Evolutionary conservation across 768 basidiomycete genomes (phyloP).

Genomic region (Tricholoma sp.): DNA sequence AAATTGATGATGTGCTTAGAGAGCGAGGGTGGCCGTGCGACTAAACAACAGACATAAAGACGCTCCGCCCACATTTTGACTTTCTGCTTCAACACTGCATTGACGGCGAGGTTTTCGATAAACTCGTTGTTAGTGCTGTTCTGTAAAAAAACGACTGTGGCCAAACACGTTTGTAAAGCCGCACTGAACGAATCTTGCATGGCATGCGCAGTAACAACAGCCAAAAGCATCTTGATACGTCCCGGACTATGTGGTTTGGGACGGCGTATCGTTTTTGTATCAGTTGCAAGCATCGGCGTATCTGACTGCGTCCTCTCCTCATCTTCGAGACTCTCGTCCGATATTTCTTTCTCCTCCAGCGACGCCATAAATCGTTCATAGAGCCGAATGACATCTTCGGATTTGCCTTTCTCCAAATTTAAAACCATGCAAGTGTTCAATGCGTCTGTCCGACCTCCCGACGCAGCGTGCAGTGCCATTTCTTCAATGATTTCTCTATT

Average conservation of each 20-base stretch:
- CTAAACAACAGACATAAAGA: slow-evolving; percentile 45
- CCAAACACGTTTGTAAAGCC: slow-evolving; percentile 43
- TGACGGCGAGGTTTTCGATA: slow-evolving; percentile 29
- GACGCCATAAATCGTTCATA: slow-evolving; percentile 33
- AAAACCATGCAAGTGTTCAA: slow-evolving; percentile 46
- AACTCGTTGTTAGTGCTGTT: slow-evolving; percentile 31
- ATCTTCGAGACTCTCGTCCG: slow-evolving; percentile 13
- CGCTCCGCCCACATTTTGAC: slow-evolving; percentile 41
- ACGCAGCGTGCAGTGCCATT: slow-evolving; percentile 48
- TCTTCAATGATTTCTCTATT: slow-evolving; percentile 31
- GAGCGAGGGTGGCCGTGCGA: slow-evolving; percentile 46
- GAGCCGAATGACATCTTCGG: slow-evolving; percentile 38
- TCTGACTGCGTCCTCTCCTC: slow-evolving; percentile 1
- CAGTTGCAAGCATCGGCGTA: slow-evolving; percentile 10
- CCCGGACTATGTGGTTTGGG: slow-evolving; percentile 19
- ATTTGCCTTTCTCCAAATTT: slow-evolving; percentile 36
- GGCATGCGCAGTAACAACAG: slow-evolving; percentile 57
- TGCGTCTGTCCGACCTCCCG: slow-evolving; percentile 37
- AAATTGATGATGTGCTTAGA: slow-evolving; percentile 47
- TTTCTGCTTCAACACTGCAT: slow-evolving; percentile 34
- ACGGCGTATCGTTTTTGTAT: slow-evolving; percentile 15
- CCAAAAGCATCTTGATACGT: slow-evolving; percentile 40
- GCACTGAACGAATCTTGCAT: slow-evolving; percentile 51
- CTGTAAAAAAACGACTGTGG: slow-evolving; percentile 32
- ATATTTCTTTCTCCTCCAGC: slow-evolving; percentile 16